Evolutionary conservation across 2,329 filamentous ascomycete species (phyloP).

Genomic region (Calonectria hawksworthii): DNA sequence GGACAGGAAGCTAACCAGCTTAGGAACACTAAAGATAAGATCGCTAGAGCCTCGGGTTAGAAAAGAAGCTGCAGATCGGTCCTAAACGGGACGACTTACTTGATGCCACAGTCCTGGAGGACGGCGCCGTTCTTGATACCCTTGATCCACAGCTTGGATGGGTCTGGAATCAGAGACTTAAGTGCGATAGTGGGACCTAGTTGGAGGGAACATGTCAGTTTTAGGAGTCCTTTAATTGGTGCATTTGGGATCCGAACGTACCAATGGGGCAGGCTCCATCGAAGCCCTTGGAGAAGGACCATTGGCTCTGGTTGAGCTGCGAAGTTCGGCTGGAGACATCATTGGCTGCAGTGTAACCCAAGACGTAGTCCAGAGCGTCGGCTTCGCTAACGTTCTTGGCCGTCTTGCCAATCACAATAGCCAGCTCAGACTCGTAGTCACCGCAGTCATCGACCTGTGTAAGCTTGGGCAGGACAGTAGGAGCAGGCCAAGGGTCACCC

Average conservation of each 20-base stretch:
- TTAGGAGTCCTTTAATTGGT: not conserved
- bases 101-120: conserved; percentile 39
- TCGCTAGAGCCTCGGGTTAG: conserved; percentile 55
- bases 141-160: conserved; percentile 66
- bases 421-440: conserved; percentile 73
- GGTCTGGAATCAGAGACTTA: conserved; percentile 67
- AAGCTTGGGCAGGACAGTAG: conserved; percentile 65
- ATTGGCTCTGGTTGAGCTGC: conserved; percentile 46
- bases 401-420: conserved; percentile 66
- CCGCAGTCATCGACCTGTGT: conserved; percentile 64
- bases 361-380: conserved; percentile 70
- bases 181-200: conserved; percentile 77
- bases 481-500: conserved; percentile 66
- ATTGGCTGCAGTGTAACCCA: conserved; percentile 75
- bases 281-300: conserved; percentile 69
- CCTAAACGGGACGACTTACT: conserved; percentile 37
- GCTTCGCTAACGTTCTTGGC: conserved; percentile 68
- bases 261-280: conserved; percentile 67
- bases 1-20: conserved; percentile 71
- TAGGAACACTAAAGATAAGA: conserved; percentile 73
- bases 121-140: conserved; percentile 69
- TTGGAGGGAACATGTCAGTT: not conserved
- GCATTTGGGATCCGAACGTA: not conserved
- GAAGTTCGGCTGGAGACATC: conserved; percentile 66
- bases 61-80: not conserved